Conservation (phyloP, 345 rosid species). For the Hevea brasiliensis region DNA sequence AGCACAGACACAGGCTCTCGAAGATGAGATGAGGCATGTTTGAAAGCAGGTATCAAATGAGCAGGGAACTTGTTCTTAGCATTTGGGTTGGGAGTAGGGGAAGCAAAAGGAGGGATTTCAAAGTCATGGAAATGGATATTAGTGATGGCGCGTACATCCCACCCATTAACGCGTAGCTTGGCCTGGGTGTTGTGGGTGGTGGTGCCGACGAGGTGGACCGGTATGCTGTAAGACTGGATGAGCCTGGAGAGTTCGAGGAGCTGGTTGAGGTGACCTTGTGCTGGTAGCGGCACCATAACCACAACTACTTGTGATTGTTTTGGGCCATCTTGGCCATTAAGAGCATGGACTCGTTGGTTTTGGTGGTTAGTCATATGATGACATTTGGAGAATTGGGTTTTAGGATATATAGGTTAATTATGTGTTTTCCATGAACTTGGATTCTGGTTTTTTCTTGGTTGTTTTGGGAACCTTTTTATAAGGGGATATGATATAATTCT, state of each 20-base stretch:
- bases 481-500: background rate
- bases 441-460: too few relatives aligned
- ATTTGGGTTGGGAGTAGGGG: constrained; percentile 36
- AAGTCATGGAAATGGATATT: constrained; percentile 40
- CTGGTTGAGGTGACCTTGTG: constrained; percentile 57
- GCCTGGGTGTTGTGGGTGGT: constrained; percentile 49
- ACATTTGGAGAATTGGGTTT: too few relatives aligned
- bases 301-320: constrained; percentile 24
- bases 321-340: background rate
- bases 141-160: constrained; percentile 20
- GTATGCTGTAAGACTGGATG: constrained; percentile 33
- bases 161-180: constrained; percentile 35
- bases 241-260: constrained; percentile 53
- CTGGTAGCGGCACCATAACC: constrained; percentile 52
- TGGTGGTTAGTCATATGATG: background rate
- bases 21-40: constrained; percentile 31
- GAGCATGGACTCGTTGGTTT: background rate
- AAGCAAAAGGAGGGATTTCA: constrained; percentile 31
- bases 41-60: constrained; percentile 39
- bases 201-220: constrained; percentile 42
- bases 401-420: too few relatives aligned
- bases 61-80: constrained; percentile 41
- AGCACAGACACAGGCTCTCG: too few relatives aligned
- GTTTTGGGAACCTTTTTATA: too few relatives aligned
- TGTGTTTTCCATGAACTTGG: too few relatives aligned